Conservation (phyloP, 2,329 filamentous ascomycete genomes). For the Didymella pomorum region DNA sequence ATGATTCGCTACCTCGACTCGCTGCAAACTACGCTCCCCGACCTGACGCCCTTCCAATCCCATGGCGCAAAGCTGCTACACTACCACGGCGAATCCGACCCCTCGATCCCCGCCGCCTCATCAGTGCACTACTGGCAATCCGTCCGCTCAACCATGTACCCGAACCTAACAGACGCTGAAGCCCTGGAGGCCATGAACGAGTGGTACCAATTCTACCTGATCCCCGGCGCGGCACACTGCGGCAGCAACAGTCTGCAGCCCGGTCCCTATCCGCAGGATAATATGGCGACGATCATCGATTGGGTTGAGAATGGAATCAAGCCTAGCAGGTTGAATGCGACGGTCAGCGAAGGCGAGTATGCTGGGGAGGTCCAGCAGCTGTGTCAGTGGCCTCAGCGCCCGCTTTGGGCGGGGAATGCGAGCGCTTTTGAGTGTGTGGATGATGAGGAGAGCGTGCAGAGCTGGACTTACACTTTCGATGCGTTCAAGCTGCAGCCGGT, state of each 20-base stretch:
- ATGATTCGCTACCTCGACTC: slow-evolving; percentile 60
- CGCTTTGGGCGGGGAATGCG: slow-evolving; percentile 50
- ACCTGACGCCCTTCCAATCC: slow-evolving; percentile 60
- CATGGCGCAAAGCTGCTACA: slow-evolving; percentile 65
- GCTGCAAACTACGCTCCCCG: slow-evolving; percentile 63
- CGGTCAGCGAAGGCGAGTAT: slow-evolving; percentile 32
- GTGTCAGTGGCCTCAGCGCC: slow-evolving; percentile 55
- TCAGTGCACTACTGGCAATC: slow-evolving; percentile 65
- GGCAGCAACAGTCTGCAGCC: slow-evolving; percentile 35
- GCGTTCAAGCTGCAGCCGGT: slow-evolving; percentile 49
- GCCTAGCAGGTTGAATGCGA: slow-evolving; percentile 57
- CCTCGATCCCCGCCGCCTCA: slow-evolving; percentile 61
- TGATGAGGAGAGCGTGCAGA: slow-evolving; percentile 52
- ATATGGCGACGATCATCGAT: slow-evolving; percentile 50
- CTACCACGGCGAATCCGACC: slow-evolving; percentile 66
- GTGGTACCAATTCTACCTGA: slow-evolving; percentile 64
- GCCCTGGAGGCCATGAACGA: slow-evolving; percentile 55
- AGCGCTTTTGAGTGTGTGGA: slow-evolving; percentile 50
- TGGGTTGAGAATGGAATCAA: slow-evolving; percentile 62
- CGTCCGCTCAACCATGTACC: slow-evolving; percentile 61
- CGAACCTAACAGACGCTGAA: slow-evolving; percentile 50
- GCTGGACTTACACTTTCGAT: slow-evolving; percentile 52
- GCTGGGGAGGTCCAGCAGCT: slow-evolving; percentile 51
- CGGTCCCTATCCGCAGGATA: slow-evolving; percentile 56
- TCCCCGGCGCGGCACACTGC: slow-evolving; percentile 64